Conservation (phyloP, 2,329 filamentous ascomycete genomes). For the Chaetomium sp. region DNA sequence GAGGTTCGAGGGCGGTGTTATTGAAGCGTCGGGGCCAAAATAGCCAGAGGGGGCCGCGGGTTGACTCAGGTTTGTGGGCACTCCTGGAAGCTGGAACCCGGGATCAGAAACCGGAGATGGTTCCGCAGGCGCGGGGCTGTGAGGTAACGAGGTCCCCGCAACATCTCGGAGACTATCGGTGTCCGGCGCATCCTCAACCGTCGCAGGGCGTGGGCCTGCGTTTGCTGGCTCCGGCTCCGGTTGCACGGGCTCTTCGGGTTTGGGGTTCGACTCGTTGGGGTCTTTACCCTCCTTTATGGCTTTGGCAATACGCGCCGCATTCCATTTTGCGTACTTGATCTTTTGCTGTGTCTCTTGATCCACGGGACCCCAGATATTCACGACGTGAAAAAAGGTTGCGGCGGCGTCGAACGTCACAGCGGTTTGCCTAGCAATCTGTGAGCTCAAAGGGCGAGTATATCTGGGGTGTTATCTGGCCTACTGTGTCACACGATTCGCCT, state of each 20-base stretch:
- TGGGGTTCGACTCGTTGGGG: slow-evolving; percentile 85
- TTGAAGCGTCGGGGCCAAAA: slow-evolving; percentile 24
- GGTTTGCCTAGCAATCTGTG: slow-evolving; percentile 59
- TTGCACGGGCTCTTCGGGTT: slow-evolving; percentile 45
- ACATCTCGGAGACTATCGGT: slow-evolving; percentile 31
- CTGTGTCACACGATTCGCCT: slow-evolving; percentile 77
- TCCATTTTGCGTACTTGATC: slow-evolving; percentile 95
- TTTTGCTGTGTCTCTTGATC: slow-evolving; percentile 75
- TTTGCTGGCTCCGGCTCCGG: slow-evolving; percentile 57
- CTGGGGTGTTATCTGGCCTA: slow-evolving; percentile 30
- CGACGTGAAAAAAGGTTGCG: slow-evolving; percentile 82
- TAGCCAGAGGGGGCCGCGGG: slow-evolving; percentile 17
- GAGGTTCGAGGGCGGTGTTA: slow-evolving; percentile 28
- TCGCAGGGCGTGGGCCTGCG: slow-evolving; percentile 33
- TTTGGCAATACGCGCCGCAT: slow-evolving; percentile 82
- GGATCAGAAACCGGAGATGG: slow-evolving; percentile 24
- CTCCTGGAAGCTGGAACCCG: slow-evolving; percentile 26
- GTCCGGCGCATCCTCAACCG: slow-evolving; percentile 49
- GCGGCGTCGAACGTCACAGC: slow-evolving; percentile 91
- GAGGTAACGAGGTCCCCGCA: slow-evolving; percentile 30
- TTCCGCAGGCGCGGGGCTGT: slow-evolving; percentile 33
- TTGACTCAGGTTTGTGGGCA: slow-evolving; percentile 20
- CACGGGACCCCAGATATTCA: slow-evolving; percentile 72
- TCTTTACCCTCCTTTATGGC: slow-evolving; percentile 87
- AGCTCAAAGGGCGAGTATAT: not conserved